Percentiles rank a stretch among this genome's conserved stretches.
Evolutionary conservation across 192 early-diverging fungal genomes (phyloP).

Genomic region (Rhizophagus clarus): DNA sequence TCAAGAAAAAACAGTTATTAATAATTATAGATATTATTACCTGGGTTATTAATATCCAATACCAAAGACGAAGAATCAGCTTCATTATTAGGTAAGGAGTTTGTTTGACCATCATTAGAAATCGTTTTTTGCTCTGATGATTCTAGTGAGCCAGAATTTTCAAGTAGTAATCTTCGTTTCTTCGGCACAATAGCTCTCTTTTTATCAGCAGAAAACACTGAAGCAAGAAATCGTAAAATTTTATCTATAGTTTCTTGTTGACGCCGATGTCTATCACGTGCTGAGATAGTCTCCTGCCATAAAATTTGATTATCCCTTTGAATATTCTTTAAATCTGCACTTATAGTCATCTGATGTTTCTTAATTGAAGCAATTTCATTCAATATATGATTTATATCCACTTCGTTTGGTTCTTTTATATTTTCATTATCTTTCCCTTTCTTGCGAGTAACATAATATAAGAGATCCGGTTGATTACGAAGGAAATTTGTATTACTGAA

Average conservation of each 20-base stretch:
- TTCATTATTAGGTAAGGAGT: not conserved
- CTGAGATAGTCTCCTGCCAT: conserved; percentile 79
- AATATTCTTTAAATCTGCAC: conserved; percentile 80
- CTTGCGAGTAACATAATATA: conserved; percentile 87
- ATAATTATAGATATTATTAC: not conserved
- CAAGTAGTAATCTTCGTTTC: conserved; percentile 39
- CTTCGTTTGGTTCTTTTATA: conserved; percentile 44
- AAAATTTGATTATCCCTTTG: conserved; percentile 87
- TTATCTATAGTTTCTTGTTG: conserved; percentile 95
- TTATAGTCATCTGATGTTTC: conserved; percentile 88
- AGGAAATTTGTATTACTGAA: conserved; percentile 92
- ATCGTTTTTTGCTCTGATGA: not conserved
- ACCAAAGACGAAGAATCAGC: not conserved
- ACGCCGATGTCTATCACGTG: conserved; percentile 77
- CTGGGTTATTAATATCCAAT: conserved; percentile 16
- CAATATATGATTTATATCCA: conserved; percentile 57
- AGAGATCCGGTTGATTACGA: conserved; percentile 84
- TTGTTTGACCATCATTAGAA: not conserved
- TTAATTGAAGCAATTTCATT: conserved; percentile 87
- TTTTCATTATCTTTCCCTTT: conserved; percentile 58
- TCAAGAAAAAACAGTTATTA: not conserved
- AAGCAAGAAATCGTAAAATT: conserved; percentile 88
- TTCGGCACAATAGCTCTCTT: conserved; percentile 52
- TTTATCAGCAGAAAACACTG: conserved; percentile 71
- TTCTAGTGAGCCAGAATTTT: not conserved